These are phyloP conservation scores for Gracilariopsis chorda DNA, from an alignment of 23 red algal species.

Conservation along the genomic window DNA sequence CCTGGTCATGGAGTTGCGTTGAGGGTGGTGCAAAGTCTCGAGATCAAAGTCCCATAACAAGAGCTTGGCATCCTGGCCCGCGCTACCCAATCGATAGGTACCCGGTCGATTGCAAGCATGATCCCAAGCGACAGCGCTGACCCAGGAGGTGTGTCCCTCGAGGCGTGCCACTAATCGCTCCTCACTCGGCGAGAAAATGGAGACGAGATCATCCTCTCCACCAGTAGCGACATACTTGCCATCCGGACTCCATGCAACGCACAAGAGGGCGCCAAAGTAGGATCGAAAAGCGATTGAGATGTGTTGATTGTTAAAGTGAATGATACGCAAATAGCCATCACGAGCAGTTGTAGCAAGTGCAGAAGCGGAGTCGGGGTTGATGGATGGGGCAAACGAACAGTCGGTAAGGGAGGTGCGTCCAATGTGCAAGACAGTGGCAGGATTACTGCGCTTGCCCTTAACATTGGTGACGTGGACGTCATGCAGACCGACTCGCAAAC, in stretches of 20 bases:
- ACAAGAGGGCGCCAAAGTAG: conserved; percentile 94
- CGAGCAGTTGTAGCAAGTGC: conserved; percentile 61
- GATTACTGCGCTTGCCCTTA: conserved; percentile 63
- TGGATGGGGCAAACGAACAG: conserved; percentile 53
- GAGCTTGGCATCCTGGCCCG: conserved; percentile 90
- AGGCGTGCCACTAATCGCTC: conserved; percentile 59
- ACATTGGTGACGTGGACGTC: conserved; percentile 63
- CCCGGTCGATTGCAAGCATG: conserved; percentile 25
- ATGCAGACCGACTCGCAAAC: conserved; percentile 38
- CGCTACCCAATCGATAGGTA: conserved; percentile 76
- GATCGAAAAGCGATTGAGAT: conserved; percentile 73
- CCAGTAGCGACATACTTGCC: conserved; percentile 92
- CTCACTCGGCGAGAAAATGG: conserved; percentile 78
- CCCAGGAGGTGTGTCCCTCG: conserved; percentile 82
- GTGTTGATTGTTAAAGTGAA: conserved; percentile 66
- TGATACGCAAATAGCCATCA: conserved; percentile 83
- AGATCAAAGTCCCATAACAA: conserved; percentile 92
- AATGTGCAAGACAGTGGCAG: conserved; percentile 65
- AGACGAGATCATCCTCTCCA: conserved; percentile 95
- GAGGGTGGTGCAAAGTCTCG: conserved; percentile 61
- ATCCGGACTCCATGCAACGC: conserved; percentile 90
- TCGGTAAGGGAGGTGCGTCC: conserved; percentile 50
- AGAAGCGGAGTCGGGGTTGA: not conserved
- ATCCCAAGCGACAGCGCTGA: conserved; percentile 79
- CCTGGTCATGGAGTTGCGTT: conserved; percentile 20